Percentiles rank a stretch among this genome's conserved stretches.
Evolutionary conservation across 805 yeast genomes (phyloP).

Genomic region (Teunomyces cretensis): DNA sequence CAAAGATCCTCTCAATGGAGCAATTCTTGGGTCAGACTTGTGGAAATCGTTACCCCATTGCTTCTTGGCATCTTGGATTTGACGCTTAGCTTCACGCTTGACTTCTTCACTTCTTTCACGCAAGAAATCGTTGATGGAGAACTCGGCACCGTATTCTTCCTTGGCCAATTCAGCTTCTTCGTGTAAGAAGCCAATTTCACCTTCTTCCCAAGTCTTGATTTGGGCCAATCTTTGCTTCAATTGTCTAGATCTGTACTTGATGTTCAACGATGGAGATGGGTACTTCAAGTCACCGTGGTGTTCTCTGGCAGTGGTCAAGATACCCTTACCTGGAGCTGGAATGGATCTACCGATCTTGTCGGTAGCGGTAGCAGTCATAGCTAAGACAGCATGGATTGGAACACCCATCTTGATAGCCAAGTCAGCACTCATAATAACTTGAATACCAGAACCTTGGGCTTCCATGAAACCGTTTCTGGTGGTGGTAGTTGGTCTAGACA

Average conservation of each 20-base stretch:
- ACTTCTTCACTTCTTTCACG: conserved; percentile 87
- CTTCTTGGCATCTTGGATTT: conserved; percentile 82
- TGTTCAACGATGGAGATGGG: conserved; percentile 78
- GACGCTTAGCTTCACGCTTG: conserved; percentile 78
- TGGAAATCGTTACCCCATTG: conserved; percentile 97
- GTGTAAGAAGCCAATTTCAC: conserved; percentile 67
- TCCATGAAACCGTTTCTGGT: conserved; percentile 98
- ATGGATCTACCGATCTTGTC: conserved; percentile 98
- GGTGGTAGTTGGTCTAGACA: conserved; percentile 98
- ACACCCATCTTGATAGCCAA: conserved; percentile 98
- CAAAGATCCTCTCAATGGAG: conserved; percentile 95
- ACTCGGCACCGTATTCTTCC: conserved; percentile 51
- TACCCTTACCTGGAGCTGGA: conserved; percentile 99
- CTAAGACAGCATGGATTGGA: conserved; percentile 94
- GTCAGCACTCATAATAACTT: conserved; percentile 92
- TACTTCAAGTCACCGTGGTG: conserved; percentile 76
- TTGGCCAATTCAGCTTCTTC: conserved; percentile 65
- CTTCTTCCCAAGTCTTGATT: conserved; percentile 80
- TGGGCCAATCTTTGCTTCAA: conserved; percentile 74
- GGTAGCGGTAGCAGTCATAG: conserved; percentile 93
- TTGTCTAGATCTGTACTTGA: conserved; percentile 93
- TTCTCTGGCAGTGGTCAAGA: conserved; percentile 96
- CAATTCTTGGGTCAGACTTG: conserved; percentile 86
- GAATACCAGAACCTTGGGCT: conserved; percentile 99
- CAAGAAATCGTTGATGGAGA: conserved; percentile 50